Evolutionary conservation across 768 basidiomycete genomes (phyloP).

Genomic region (Symmetrospora coprosmae): DNA sequence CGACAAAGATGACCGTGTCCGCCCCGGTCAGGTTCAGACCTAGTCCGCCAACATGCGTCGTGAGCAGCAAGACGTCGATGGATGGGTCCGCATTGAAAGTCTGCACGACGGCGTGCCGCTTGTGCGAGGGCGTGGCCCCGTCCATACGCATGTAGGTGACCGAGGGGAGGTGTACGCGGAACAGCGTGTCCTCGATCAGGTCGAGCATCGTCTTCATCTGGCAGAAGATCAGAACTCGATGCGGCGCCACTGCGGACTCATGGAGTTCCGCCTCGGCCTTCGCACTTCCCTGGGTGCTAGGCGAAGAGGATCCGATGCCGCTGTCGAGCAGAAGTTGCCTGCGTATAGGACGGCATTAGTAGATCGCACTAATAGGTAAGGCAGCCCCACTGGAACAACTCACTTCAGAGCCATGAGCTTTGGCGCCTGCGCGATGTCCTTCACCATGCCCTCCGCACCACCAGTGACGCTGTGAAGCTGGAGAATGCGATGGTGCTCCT

Average conservation of each 20-base stretch:
- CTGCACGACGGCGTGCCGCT: slow-evolving; percentile 91
- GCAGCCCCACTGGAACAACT: slow-evolving; percentile 36
- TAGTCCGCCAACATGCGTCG: slow-evolving; percentile 90
- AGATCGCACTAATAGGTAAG: too few relatives aligned
- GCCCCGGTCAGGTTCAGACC: slow-evolving; percentile 93
- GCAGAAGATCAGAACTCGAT: slow-evolving; percentile 97
- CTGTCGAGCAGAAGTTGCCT: slow-evolving; percentile 91
- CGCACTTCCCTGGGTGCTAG: too few relatives aligned
- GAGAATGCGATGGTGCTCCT: slow-evolving; percentile 47
- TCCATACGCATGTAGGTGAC: slow-evolving; percentile 98
- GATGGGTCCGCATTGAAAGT: slow-evolving; percentile 96
- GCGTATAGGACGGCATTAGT: not conserved
- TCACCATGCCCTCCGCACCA: slow-evolving; percentile 38
- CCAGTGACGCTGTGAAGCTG: slow-evolving; percentile 38
- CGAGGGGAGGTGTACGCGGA: slow-evolving; percentile 80
- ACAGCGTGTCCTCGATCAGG: slow-evolving; percentile 85
- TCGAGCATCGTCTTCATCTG: slow-evolving; percentile 99
- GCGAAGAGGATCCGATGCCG: slow-evolving; percentile 91
- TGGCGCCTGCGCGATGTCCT: slow-evolving; percentile 79
- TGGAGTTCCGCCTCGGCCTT: slow-evolving; percentile 47
- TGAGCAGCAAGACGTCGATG: slow-evolving; percentile 87
- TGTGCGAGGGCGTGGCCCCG: slow-evolving; percentile 75
- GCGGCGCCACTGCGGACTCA: slow-evolving; percentile 59
- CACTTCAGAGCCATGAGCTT: slow-evolving; percentile 83
- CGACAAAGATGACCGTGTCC: slow-evolving; percentile 97